A percentile compares a stretch with the other conserved stretches of the same genome.
phyloP scores from a whole-genome alignment of 345 rosid genomes.

The Eucalyptus sideroxylon region DNA sequence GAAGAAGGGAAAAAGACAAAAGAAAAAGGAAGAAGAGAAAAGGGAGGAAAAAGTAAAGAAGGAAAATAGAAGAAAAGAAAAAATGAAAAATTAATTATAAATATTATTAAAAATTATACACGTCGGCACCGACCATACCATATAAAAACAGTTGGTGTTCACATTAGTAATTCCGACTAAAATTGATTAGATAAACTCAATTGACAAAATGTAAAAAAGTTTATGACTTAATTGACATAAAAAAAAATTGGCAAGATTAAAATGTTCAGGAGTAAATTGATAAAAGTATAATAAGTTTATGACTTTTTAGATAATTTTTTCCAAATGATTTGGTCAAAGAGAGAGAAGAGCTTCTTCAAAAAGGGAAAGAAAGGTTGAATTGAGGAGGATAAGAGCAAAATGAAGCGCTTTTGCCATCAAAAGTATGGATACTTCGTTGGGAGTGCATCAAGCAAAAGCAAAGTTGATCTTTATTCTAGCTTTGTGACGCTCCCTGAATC shows the following conservation, averaged over 20 bases:
- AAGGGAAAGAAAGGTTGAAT: not conserved
- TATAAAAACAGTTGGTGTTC: rapidly evolving
- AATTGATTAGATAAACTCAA: not conserved
- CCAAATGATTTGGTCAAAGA: rapidly evolving
- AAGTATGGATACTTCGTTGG: not conserved
- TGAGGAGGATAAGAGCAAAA: not conserved
- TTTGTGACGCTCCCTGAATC: not conserved
- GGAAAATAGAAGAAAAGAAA: not conserved
- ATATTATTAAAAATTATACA: not conserved
- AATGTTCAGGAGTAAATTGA: not conserved
- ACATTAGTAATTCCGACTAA: not conserved
- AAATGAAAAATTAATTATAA: not conserved
- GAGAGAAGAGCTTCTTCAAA: not conserved
- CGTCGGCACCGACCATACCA: rapidly evolving
- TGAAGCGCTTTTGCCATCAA: not conserved
- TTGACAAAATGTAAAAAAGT: rapidly evolving
- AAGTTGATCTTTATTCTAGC: not conserved
- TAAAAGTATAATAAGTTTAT: not conserved
- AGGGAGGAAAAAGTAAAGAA: not conserved
- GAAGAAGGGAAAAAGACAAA: not conserved
- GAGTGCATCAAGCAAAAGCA: not conserved
- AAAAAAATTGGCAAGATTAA: not conserved
- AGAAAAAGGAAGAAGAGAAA: no score
- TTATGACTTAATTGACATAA: no score
- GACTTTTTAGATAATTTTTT: not conserved